A percentile compares a stretch with the other conserved stretches of the same genome.
Conservation (phyloP, 495 filamentous ascomycete genomes). For the Melanomma pulvis-pyrius region DNA sequence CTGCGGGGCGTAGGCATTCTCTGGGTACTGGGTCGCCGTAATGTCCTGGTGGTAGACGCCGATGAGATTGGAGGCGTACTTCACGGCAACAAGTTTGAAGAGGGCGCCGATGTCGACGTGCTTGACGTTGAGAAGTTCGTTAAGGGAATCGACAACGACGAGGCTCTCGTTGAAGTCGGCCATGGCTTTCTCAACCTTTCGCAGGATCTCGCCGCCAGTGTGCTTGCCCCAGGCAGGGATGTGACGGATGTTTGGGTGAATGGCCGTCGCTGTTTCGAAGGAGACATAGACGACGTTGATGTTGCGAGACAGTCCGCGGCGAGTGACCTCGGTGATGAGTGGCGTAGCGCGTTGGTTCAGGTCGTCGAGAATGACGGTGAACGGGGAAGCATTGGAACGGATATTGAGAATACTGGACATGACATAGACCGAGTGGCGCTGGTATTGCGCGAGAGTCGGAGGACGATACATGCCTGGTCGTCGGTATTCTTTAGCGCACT, state of each 20-base stretch:
- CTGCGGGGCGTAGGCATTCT: conserved; percentile 63
- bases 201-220: conserved; percentile 12
- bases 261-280: conserved; percentile 6
- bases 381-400: conserved; percentile 67
- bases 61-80: conserved; percentile 54
- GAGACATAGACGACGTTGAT: conserved; percentile 26
- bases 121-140: conserved; percentile 23
- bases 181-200: conserved; percentile 12
- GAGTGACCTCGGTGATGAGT: conserved; percentile 15
- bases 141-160: conserved; percentile 35
- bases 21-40: conserved; percentile 45
- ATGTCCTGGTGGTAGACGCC: conserved; percentile 71
- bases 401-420: conserved; percentile 65
- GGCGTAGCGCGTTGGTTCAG: conserved; percentile 66
- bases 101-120: conserved; percentile 21
- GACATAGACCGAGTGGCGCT: conserved; percentile 15
- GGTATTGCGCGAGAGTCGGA: conserved; percentile 8
- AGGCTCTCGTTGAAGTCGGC: conserved; percentile 12
- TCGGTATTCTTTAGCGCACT: background rate
- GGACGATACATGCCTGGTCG: background rate
- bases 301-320: conserved; percentile 25
- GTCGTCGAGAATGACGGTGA: conserved; percentile 71
- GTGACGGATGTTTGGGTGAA: conserved; percentile 12
- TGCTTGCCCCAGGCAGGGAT: conserved; percentile 10
- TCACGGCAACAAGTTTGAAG: conserved; percentile 54